A percentile compares a stretch with the other conserved stretches of the same genome.
These are phyloP conservation scores for Arachis hypogaea DNA, from an alignment of 306 rosid species.

Conservation along the genomic window DNA sequence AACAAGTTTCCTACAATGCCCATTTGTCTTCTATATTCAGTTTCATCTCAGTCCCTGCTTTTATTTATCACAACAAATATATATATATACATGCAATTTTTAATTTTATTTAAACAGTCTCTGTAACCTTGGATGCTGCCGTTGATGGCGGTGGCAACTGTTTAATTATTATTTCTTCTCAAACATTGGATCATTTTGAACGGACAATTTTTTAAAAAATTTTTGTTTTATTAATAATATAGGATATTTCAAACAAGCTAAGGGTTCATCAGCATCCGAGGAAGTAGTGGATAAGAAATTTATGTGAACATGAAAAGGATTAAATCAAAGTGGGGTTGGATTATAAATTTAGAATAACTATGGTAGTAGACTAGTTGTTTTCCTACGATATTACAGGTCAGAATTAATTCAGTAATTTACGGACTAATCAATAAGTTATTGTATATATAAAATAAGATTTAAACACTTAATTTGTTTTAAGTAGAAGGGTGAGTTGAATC, in stretches of 20 bases:
- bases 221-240: not conserved
- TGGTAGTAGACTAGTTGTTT: no score
- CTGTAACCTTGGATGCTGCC: constrained; percentile 16
- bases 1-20: constrained; percentile 18
- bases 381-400: no score
- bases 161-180: not conserved
- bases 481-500: no score
- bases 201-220: not conserved
- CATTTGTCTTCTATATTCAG: constrained; percentile 21
- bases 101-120: not conserved
- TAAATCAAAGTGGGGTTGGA: not conserved
- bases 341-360: not conserved
- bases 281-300: not conserved
- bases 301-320: not conserved
- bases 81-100: no score
- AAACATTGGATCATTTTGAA: not conserved
- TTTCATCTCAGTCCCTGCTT: constrained; percentile 15
- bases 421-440: no score
- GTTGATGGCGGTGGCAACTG: constrained; percentile 30
- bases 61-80: not conserved
- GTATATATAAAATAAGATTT: no score
- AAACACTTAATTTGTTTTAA: no score
- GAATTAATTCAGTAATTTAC: no score
- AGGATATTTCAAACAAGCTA: not conserved
- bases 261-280: not conserved